Conservation (phyloP, 2,329 filamentous ascomycete genomes). For the Aspergillus fumigatiaffinis region DNA sequence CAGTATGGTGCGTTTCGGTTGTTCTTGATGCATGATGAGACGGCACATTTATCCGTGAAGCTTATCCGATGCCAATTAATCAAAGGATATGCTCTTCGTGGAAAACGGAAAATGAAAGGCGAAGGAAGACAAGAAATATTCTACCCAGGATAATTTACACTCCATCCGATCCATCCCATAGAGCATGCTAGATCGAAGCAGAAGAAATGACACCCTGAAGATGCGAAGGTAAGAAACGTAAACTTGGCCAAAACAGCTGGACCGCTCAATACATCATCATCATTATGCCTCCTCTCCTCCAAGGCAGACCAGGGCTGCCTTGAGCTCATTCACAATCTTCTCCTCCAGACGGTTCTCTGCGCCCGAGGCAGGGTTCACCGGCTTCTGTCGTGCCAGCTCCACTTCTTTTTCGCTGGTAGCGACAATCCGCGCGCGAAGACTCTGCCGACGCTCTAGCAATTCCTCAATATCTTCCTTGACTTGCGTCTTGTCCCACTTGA, state of each 20-base stretch:
- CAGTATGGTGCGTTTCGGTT: background rate
- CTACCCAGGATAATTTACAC: background rate
- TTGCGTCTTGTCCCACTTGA: slow-evolving; percentile 69
- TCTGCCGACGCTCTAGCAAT: slow-evolving; percentile 66
- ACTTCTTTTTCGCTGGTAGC: slow-evolving; percentile 69
- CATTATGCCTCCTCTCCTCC: slow-evolving; percentile 34
- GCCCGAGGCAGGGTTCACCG: slow-evolving; percentile 37
- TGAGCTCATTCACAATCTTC: slow-evolving; percentile 68
- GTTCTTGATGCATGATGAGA: background rate
- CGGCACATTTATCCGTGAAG: background rate
- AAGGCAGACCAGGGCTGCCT: slow-evolving; percentile 47
- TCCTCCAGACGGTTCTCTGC: slow-evolving; percentile 68
- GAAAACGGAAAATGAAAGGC: background rate
- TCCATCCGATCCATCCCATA: background rate
- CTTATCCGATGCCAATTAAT: background rate
- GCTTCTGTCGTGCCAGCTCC: slow-evolving; percentile 51
- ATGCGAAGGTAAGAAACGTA: slow-evolving; percentile 5
- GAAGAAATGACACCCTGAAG: background rate
- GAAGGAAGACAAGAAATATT: background rate
- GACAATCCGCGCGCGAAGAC: slow-evolving; percentile 68
- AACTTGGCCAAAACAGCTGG: slow-evolving; percentile 9
- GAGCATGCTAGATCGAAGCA: background rate
- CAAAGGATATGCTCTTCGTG: background rate
- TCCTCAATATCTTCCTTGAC: slow-evolving; percentile 81
- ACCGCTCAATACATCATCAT: slow-evolving; percentile 10